Evolutionary conservation across 768 basidiomycete genomes (phyloP), one percentile per base, ranked within the genome.

Genomic region (Mycena kentingensis): DNA sequence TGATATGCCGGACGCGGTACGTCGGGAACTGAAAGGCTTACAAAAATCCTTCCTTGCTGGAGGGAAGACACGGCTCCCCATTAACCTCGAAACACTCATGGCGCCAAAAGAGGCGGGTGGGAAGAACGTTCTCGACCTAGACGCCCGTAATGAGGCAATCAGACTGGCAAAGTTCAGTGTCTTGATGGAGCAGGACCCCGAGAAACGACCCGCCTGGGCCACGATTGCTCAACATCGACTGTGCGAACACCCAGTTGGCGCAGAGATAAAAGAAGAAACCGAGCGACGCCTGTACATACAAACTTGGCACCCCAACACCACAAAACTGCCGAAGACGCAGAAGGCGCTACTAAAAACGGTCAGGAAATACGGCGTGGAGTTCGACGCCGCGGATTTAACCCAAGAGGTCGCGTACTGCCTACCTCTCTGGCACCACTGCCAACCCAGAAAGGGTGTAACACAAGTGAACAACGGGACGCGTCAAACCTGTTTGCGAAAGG

Each of bases 1-100:
- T 52, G 70, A 70, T 0, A 75, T 76, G 73, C 73, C 73, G 0
- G 41, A 56, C 16, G 13, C 37, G 0, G 55, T 70, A 0, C 62
- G 63, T 21, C 49, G 59, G 3, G 16, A 22, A 10, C 49, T 73
- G 0, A 22, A 50, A n/a, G 64, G 60, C 25, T 55, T 27, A 4
- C 63, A 63, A 4, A 21, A 54, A 1, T 47, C 61, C 5, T 73
- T 72, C 26, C 56, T 74, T 3, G 73, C 66, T 66, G 51, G 55
- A 2, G 52, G 59, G 0, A 27, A 32, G 12, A 36, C 35, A 13
- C 44, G 48, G 3, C 38, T 58, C 0, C 51, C 61, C 13, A 49
- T 68, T 1, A 57, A 59, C 27, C 26, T 47, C 7, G 51, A 65
- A 1, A 66, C 55, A 0, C 45, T 72, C 0, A 45, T 43, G 3